Conservation (phyloP, 495 filamentous ascomycete genomes). For the Penicillium longicatenatum region DNA sequence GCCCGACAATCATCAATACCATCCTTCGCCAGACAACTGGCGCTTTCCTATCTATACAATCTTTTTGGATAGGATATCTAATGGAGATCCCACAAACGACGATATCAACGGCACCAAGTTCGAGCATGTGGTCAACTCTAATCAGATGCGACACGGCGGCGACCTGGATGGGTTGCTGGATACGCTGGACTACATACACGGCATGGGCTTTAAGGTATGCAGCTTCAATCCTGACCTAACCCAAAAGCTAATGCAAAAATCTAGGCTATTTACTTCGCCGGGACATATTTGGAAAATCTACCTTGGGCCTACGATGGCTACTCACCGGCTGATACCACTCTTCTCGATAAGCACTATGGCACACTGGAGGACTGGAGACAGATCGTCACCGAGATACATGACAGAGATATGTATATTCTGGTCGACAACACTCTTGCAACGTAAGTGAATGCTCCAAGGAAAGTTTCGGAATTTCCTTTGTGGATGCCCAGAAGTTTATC, state of each 20-base stretch:
- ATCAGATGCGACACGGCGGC: slow-evolving; percentile 72
- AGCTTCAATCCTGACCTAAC: neutral
- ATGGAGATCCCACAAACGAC: slow-evolving; percentile 73
- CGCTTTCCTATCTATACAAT: slow-evolving; percentile 72
- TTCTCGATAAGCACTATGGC: slow-evolving; percentile 71
- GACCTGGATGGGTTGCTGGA: slow-evolving; percentile 66
- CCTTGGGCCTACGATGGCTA: slow-evolving; percentile 73
- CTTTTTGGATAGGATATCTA: slow-evolving; percentile 70
- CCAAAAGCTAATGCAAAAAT: neutral
- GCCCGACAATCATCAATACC: slow-evolving; percentile 54
- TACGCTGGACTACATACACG: slow-evolving; percentile 74
- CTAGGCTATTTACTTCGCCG: slow-evolving; percentile 69
- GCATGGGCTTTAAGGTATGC: slow-evolving; percentile 70
- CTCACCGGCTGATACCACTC: slow-evolving; percentile 66
- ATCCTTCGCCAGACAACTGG: slow-evolving; percentile 66
- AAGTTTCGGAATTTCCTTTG: neutral
- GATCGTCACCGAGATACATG: slow-evolving; percentile 65
- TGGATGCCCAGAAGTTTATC: neutral
- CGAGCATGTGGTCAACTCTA: slow-evolving; percentile 68
- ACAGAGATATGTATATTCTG: slow-evolving; percentile 68
- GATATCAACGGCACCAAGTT: slow-evolving; percentile 68
- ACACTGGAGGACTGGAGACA: slow-evolving; percentile 65
- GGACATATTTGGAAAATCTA: slow-evolving; percentile 68
- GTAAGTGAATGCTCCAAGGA: slow-evolving; percentile 37
- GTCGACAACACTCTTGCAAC: slow-evolving; percentile 74